Evolutionary conservation across 345 rosid species (phyloP).

Genomic region (Noccaea bulbosa): DNA sequence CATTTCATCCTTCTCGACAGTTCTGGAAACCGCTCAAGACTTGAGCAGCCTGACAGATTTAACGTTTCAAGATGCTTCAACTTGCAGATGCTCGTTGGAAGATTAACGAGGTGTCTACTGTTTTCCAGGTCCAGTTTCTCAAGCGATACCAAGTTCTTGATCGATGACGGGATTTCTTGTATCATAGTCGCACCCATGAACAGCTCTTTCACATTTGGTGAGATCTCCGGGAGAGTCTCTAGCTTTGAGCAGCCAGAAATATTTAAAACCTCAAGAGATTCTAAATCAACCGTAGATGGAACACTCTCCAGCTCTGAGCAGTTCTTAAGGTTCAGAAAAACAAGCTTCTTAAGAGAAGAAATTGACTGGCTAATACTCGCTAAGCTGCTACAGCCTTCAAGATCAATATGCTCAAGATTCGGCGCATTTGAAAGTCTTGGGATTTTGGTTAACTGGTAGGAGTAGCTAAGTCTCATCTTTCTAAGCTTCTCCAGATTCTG

Average conservation of each 20-base stretch:
- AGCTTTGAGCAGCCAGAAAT: conserved; percentile 37
- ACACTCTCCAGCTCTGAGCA: conserved; percentile 34
- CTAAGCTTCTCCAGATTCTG: conserved; percentile 33
- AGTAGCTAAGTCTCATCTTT: conserved; percentile 36
- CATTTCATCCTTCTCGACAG: conserved; percentile 37
- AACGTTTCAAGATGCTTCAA: conserved; percentile 40
- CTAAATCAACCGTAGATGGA: conserved; percentile 27
- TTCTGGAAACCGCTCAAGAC: conserved; percentile 21
- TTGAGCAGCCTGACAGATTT: conserved; percentile 41
- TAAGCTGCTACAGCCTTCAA: conserved; percentile 39
- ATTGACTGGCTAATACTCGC: conserved; percentile 34
- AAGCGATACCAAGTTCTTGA: conserved; percentile 33
- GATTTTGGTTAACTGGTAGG: conserved; percentile 17
- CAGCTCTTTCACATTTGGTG: conserved; percentile 36
- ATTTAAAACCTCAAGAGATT: conserved; percentile 36
- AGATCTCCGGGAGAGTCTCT: conserved; percentile 31
- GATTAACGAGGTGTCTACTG: conserved; percentile 6
- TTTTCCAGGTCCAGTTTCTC: conserved; percentile 39
- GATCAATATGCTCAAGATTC: conserved; percentile 39
- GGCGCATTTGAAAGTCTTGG: conserved; percentile 38
- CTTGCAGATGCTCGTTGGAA: conserved; percentile 38
- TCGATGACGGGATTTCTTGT: conserved; percentile 34
- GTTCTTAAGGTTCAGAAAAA: conserved; percentile 35
- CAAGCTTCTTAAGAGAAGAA: conserved; percentile 20
- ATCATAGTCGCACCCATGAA: conserved; percentile 37